These are phyloP conservation scores for Rhizopus arrhizus DNA, from an alignment of 371 early-diverging fungal species.

Conservation along the genomic window DNA sequence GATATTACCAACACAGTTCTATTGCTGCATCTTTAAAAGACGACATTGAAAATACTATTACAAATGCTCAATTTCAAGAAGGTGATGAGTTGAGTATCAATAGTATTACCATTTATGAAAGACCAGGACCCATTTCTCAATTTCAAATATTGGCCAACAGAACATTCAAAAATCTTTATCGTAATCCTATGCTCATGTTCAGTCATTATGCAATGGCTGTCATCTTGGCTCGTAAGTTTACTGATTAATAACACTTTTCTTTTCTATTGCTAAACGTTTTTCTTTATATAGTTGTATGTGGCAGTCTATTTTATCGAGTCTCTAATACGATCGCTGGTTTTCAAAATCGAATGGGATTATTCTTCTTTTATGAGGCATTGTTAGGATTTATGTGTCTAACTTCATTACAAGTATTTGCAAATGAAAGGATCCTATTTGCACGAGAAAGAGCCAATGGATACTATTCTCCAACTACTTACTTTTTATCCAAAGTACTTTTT, in stretches of 20 bases:
- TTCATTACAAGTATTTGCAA: constrained; percentile 73
- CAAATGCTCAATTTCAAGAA: constrained; percentile 18
- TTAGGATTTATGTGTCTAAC: constrained; percentile 82
- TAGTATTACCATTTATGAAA: constrained; percentile 41
- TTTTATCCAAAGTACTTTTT: constrained; percentile 75
- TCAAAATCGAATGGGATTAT: constrained; percentile 85
- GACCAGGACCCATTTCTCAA: constrained; percentile 74
- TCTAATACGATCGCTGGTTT: constrained; percentile 81
- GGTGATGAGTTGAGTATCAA: constrained; percentile 12
- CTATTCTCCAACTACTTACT: constrained; percentile 79
- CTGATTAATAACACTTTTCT: constrained; percentile 6
- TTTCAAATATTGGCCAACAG: constrained; percentile 80
- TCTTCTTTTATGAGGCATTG: constrained; percentile 82
- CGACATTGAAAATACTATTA: constrained; percentile 47
- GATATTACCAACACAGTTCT: constrained; percentile 49
- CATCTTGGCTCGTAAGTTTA: constrained; percentile 63
- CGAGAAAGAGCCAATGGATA: constrained; percentile 87
- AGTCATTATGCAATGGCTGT: constrained; percentile 81
- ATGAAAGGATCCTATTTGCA: constrained; percentile 76
- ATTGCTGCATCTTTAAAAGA: constrained; percentile 44
- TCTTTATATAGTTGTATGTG: constrained; percentile 61
- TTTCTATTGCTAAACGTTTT: not conserved
- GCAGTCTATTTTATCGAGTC: constrained; percentile 82
- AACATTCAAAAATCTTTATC: constrained; percentile 85
- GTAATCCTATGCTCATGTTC: constrained; percentile 85